Conservation (phyloP, 179 eudicot genomes). For the Dionaea muscipula region DNA sequence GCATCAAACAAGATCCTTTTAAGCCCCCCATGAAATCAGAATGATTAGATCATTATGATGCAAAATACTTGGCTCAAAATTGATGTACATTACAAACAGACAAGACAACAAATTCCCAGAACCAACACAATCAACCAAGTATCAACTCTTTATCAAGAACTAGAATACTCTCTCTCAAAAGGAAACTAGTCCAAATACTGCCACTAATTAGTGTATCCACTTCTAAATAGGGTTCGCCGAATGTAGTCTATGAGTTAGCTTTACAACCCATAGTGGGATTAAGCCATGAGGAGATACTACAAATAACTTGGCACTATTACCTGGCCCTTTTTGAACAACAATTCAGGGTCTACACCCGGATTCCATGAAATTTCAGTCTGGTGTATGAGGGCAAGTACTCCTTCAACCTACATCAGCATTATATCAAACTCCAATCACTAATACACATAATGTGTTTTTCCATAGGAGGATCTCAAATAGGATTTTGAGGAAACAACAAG, state of each 20-base stretch:
- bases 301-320: slow-evolving; percentile 16
- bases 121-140: too few relatives aligned
- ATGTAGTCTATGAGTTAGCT: not conserved
- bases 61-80: not conserved
- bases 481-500: too few relatives aligned
- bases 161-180: too few relatives aligned
- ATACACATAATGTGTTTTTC: too few relatives aligned
- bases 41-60: not conserved
- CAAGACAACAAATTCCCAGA: too few relatives aligned
- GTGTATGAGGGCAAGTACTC: slow-evolving; percentile 76
- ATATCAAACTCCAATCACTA: not conserved
- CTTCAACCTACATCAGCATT: slow-evolving; percentile 59
- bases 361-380: slow-evolving; percentile 94
- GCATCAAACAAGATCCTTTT: slow-evolving; percentile 14
- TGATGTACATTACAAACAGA: too few relatives aligned
- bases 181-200: too few relatives aligned
- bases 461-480: too few relatives aligned
- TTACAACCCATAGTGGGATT: not conserved
- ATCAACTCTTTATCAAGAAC: too few relatives aligned
- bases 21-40: not conserved
- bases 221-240: not conserved
- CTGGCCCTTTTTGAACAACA: slow-evolving; percentile 79
- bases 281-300: not conserved
- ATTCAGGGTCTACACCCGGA: slow-evolving; percentile 55
- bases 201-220: not conserved